These are phyloP conservation scores for Cyberlindnera sargentensis DNA, from an alignment of 805 yeast species.

Conservation along the genomic window DNA sequence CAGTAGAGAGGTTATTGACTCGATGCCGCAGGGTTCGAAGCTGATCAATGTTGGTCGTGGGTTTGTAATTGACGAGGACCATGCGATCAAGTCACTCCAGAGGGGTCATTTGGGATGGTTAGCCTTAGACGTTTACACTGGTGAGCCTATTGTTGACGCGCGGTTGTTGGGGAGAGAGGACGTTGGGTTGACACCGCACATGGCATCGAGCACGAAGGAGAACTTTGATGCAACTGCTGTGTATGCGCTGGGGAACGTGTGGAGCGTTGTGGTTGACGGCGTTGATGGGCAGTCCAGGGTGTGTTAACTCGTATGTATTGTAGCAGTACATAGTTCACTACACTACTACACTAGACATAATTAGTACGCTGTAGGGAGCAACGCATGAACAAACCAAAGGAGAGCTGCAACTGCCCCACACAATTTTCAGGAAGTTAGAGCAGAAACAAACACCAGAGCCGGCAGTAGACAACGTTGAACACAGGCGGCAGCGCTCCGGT, in stretches of 20 bases:
- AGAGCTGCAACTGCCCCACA: no score
- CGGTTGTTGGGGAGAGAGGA: constrained; percentile 29
- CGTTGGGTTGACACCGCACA: constrained; percentile 52
- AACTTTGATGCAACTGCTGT: constrained; percentile 38
- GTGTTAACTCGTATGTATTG: neutral
- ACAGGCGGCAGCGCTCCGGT: no score
- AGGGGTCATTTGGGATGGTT: constrained; percentile 44
- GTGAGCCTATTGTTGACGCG: constrained; percentile 40
- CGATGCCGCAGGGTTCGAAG: constrained; percentile 34
- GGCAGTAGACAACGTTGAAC: no score
- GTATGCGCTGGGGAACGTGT: constrained; percentile 38
- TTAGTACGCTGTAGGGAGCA: no score
- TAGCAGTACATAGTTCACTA: no score
- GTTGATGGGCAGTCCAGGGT: constrained; percentile 20
- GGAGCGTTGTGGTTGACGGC: constrained; percentile 26
- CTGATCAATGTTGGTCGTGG: constrained; percentile 61
- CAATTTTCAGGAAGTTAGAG: no score
- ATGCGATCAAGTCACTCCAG: constrained; percentile 32
- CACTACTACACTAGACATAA: no score
- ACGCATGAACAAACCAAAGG: no score
- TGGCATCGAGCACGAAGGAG: constrained; percentile 50
- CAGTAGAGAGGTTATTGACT: constrained; percentile 32
- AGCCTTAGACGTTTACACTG: constrained; percentile 54
- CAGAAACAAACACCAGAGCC: no score
- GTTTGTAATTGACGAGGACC: constrained; percentile 40